Evolutionary conservation across 495 filamentous ascomycete species (phyloP).

Genomic region (Penicillium roqueforti): DNA sequence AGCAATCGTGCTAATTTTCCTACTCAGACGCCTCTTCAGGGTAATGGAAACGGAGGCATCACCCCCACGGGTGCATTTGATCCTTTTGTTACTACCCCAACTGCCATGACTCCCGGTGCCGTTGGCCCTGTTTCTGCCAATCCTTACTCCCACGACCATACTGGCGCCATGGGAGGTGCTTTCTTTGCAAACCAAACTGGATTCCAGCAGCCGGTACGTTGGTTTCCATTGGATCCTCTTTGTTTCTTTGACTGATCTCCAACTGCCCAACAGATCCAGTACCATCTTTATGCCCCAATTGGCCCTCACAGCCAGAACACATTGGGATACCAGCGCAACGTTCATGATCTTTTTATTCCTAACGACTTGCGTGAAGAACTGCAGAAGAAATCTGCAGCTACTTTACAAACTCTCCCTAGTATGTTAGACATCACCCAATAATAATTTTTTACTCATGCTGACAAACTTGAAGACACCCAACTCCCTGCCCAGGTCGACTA

Average conservation of each 20-base stretch:
- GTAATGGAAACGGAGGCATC: slow-evolving; percentile 37
- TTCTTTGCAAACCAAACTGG: slow-evolving; percentile 54
- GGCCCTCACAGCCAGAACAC: slow-evolving; percentile 77
- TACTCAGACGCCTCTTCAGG: slow-evolving; percentile 37
- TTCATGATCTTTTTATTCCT: slow-evolving; percentile 86
- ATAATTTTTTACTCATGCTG: slow-evolving; percentile 8
- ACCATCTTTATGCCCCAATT: slow-evolving; percentile 87
- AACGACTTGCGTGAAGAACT: slow-evolving; percentile 81
- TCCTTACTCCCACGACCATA: slow-evolving; percentile 61
- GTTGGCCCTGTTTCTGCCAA: slow-evolving; percentile 53
- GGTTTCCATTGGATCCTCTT: neutral
- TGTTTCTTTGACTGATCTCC: neutral
- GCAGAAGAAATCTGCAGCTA: slow-evolving; percentile 82
- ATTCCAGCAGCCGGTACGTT: slow-evolving; percentile 65
- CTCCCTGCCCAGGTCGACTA: slow-evolving; percentile 72
- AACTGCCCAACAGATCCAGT: slow-evolving; percentile 57
- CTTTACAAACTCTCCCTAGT: slow-evolving; percentile 80
- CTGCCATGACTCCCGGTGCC: slow-evolving; percentile 48
- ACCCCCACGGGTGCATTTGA: slow-evolving; percentile 44
- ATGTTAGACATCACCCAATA: slow-evolving; percentile 25
- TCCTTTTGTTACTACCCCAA: slow-evolving; percentile 56
- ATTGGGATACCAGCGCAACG: slow-evolving; percentile 74
- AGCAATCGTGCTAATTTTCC: slow-evolving; percentile 14
- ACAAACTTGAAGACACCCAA: slow-evolving; percentile 50
- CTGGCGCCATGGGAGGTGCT: slow-evolving; percentile 46